Base-by-base conservation (phyloP, 371 early-diverging fungal species). In the Mortierella sp. region DNA sequence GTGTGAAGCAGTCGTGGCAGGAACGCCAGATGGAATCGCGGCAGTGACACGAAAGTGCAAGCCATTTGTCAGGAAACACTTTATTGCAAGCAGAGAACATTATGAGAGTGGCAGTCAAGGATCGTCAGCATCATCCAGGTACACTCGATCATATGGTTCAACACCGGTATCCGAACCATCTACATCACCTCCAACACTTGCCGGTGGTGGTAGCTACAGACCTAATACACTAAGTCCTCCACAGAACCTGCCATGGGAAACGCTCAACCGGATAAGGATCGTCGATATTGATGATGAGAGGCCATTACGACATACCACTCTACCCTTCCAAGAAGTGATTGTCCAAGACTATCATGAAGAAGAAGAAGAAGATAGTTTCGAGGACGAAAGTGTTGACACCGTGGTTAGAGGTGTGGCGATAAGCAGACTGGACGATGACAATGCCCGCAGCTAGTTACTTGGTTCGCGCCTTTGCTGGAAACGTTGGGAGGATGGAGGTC, bases 1-100 rank as follows among this genome's bases (percentile, higher is more conserved):
- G 0, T 53, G 62, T 7, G 69, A 68, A 37, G 69, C 69, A 13
- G 62, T 68, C 53, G 19, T 68, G 22, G 56, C 62, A 41, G 69
- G 69, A 14, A 52, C 63, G 9, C 63, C 57, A 0, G 69, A 68
- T 57, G 69, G 69, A 4, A 31, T 68, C 45, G 40, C 62, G 3
- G 57, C 53, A 16, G 62, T 68, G 14, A 16, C 62, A 27, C 37
- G 69, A 39, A 40, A 54, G 34, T 44, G 63, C 29, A 41, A 46
- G 17, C 69, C 69, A 1, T 68, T 68, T 51, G 24, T 53, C 48
- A 41, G 69, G 34, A 68, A 57, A 43, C 45, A 46, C 0, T 40
- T 45, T 6, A n/a, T 45, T 19, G 45, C n/a, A 2, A 56, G 56
- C 17, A 29, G 7, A 27, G 56, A 56, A 19, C 56, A 44, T 9